Evolutionary conservation across 345 rosid species (phyloP).

Genomic region (Lagerstroemia speciosa): DNA sequence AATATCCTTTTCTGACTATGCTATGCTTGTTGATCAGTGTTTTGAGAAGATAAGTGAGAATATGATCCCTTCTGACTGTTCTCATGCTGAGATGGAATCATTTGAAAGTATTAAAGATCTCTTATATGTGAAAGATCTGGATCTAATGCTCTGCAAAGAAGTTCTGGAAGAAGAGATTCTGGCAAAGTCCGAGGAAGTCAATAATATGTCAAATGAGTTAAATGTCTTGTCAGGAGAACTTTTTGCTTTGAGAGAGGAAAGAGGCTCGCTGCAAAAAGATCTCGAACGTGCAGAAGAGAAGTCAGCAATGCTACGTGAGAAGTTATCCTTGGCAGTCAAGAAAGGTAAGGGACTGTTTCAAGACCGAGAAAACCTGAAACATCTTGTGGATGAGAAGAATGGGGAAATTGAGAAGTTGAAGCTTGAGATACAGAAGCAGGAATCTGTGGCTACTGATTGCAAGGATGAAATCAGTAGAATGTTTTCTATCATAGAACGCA

Average conservation of each 20-base stretch:
- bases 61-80: constrained; percentile 19
- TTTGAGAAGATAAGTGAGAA: constrained; percentile 44
- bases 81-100: constrained; percentile 26
- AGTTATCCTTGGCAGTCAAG: constrained; percentile 85
- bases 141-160: constrained; percentile 48
- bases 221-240: constrained; percentile 35
- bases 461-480: constrained; percentile 43
- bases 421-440: constrained; percentile 45
- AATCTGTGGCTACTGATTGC: constrained; percentile 39
- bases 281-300: constrained; percentile 76
- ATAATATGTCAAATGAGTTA: constrained; percentile 37
- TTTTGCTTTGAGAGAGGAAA: constrained; percentile 47
- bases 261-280: constrained; percentile 44
- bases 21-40: constrained; percentile 41
- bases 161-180: constrained; percentile 54
- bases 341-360: constrained; percentile 89
- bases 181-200: constrained; percentile 31
- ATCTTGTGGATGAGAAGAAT: constrained; percentile 55
- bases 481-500: constrained; percentile 42
- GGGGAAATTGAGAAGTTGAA: constrained; percentile 54
- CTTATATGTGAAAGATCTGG: constrained; percentile 55
- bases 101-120: constrained; percentile 55
- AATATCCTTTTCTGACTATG: constrained; percentile 25
- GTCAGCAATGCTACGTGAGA: constrained; percentile 63
- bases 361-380: constrained; percentile 67